These are phyloP conservation scores for Cadophora gregata DNA, from an alignment of 2,329 filamentous ascomycete genomes.

Conservation along the genomic window DNA sequence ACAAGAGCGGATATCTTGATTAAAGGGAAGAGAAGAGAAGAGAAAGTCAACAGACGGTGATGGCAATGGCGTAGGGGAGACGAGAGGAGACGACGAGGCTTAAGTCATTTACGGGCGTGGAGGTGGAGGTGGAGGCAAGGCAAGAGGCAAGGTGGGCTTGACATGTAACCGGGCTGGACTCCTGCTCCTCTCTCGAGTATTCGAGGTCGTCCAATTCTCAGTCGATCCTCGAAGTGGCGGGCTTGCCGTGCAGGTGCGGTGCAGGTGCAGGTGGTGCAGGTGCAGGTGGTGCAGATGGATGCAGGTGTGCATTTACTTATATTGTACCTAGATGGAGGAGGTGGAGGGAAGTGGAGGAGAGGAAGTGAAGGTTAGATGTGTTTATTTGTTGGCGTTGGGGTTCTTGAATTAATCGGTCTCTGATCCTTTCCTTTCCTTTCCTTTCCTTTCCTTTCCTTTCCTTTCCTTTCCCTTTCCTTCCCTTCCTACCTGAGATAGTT, in stretches of 20 bases:
- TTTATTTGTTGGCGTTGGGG: background rate
- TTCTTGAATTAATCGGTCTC: background rate
- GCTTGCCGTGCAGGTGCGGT: background rate
- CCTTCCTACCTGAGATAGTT: too few species aligned
- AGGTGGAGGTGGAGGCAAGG: background rate
- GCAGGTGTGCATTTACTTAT: too few species aligned
- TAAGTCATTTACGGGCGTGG: background rate
- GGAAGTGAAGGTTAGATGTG: background rate
- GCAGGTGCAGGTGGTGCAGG: background rate
- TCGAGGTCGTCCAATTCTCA: too few species aligned
- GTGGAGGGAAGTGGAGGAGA: too few species aligned
- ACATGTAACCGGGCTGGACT: constrained; percentile 1
- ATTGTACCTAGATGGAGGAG: too few species aligned
- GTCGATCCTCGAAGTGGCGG: background rate
- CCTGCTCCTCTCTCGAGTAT: too few species aligned
- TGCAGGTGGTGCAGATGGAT: background rate
- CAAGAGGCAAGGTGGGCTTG: background rate
- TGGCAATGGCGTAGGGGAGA: constrained; percentile 9
- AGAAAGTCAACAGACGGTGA: background rate
- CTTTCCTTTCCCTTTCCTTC: too few species aligned
- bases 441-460: too few species aligned
- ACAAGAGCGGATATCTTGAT: background rate
- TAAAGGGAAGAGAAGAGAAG: background rate
- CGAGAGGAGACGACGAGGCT: background rate
- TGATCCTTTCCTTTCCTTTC: too few species aligned